These are phyloP conservation scores for Kodamaea sagamina DNA, from an alignment of 805 yeast genomes.

Conservation along the genomic window DNA sequence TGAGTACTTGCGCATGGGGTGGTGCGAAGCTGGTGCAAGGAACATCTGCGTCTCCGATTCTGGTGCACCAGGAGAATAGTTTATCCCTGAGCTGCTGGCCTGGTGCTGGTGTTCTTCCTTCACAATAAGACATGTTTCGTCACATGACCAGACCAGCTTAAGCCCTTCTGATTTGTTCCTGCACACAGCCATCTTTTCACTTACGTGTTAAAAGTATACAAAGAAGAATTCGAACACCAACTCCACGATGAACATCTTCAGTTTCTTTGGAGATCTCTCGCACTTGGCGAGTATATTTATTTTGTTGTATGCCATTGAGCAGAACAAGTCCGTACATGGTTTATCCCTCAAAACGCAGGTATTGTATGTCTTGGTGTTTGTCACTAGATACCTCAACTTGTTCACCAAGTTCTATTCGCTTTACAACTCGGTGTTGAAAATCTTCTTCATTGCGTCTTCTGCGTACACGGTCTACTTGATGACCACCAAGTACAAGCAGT, in stretches of 20 bases:
- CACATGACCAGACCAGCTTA: too few species aligned
- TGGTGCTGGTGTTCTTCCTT: too few species aligned
- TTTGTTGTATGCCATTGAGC: constrained; percentile 67
- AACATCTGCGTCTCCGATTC: too few species aligned
- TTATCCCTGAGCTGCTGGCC: too few species aligned
- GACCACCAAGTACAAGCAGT: constrained; percentile 58
- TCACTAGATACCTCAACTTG: constrained; percentile 71
- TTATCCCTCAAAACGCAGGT: constrained; percentile 87
- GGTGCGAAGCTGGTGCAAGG: too few species aligned
- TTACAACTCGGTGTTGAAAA: constrained; percentile 79
- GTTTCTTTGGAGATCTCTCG: constrained; percentile 68
- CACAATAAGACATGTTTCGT: too few species aligned
- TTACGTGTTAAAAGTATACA: constrained; percentile 10
- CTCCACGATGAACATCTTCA: constrained; percentile 41
- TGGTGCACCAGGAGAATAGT: too few species aligned
- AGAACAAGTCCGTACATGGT: constrained; percentile 71
- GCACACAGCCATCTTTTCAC: not conserved
- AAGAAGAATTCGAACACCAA: constrained; percentile 6
- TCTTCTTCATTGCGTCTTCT: constrained; percentile 77
- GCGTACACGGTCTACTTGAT: constrained; percentile 73
- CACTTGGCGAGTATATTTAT: constrained; percentile 81
- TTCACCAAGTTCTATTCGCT: constrained; percentile 58
- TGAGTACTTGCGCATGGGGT: too few species aligned
- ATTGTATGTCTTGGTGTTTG: constrained; percentile 70
- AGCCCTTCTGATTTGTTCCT: too few species aligned